phyloP scores from a whole-genome alignment of 2,329 filamentous ascomycete genomes.

The Colletotrichum kahawae region DNA sequence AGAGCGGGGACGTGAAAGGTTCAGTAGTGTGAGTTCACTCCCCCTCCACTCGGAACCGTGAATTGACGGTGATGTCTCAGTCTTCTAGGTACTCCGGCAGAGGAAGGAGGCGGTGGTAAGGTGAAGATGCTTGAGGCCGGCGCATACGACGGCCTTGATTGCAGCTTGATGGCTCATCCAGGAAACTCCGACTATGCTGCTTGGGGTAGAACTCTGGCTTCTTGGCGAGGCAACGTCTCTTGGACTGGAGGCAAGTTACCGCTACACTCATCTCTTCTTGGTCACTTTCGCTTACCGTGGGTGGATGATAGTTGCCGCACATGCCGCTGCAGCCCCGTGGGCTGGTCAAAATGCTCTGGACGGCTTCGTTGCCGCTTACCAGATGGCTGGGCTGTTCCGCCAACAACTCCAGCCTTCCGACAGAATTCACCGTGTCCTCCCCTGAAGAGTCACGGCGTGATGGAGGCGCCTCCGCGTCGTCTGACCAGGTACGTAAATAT shows the following conservation, averaged over 20 bases:
- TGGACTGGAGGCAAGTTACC: background rate
- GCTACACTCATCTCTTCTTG: rapidly evolving
- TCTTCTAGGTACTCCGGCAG: conserved; percentile 25
- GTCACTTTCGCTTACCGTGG: rapidly evolving
- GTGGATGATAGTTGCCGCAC: background rate
- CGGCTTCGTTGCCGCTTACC: background rate
- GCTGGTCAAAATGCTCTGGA: background rate
- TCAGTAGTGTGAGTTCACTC: background rate
- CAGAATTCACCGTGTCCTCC: conserved; percentile 18
- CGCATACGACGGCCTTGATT: conserved; percentile 41
- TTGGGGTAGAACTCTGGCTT: conserved; percentile 2
- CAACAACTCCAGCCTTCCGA: conserved; percentile 27
- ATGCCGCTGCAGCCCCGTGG: background rate
- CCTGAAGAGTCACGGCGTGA: conserved; percentile 6
- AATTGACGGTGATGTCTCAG: background rate
- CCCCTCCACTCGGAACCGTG: rapidly evolving
- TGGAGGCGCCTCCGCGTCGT: background rate
- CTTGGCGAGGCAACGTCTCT: background rate
- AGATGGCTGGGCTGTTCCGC: conserved; percentile 19
- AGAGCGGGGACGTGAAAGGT: background rate
- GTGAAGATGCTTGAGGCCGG: conserved; percentile 49
- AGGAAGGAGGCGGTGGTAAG: conserved; percentile 46
- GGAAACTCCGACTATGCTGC: conserved; percentile 8
- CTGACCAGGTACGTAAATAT: background rate
- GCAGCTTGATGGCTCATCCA: background rate